Percentiles rank a stretch among this genome's conserved stretches.
Evolutionary conservation across 1,139 yeast genomes (phyloP).

Genomic region (Suhomyces maxii): DNA sequence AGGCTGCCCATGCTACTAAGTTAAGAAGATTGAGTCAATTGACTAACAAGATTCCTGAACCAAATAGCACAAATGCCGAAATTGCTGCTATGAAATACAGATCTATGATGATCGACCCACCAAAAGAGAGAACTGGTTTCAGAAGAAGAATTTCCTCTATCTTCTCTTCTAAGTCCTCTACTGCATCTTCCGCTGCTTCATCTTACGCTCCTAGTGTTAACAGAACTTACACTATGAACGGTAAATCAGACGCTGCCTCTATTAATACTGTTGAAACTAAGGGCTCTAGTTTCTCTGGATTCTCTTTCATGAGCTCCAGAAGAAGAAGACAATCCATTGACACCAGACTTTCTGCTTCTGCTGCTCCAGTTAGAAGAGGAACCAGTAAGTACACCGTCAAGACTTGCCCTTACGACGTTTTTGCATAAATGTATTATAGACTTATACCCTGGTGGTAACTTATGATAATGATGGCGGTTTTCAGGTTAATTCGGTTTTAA

Average conservation of each 20-base stretch:
- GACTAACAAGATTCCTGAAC: background rate
- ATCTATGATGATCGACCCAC: conserved; percentile 16
- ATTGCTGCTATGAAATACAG: conserved; percentile 19
- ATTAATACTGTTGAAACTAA: conserved; percentile 29
- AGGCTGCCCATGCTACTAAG: background rate
- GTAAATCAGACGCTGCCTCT: conserved; percentile 28
- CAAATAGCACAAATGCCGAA: conserved; percentile 9
- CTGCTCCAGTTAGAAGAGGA: conserved; percentile 9
- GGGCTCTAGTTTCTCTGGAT: conserved; percentile 33
- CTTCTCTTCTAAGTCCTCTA: conserved; percentile 20
- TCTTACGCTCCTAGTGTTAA: conserved; percentile 8
- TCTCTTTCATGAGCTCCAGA: conserved; percentile 27
- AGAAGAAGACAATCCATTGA: conserved; percentile 11
- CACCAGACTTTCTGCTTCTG: conserved; percentile 3
- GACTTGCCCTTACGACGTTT: conserved; percentile 20
- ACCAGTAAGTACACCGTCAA: conserved; percentile 20
- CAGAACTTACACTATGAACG: conserved; percentile 1
- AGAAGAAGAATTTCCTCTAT: conserved; percentile 29
- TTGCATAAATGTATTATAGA: conserved; percentile 5
- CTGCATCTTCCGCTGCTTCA: conserved; percentile 8
- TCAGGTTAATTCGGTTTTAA: conserved; percentile 1
- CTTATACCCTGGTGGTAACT: conserved; percentile 6
- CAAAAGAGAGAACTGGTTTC: conserved; percentile 25
- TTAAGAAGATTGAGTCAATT: conserved; percentile 2
- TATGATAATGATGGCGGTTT: conserved; percentile 1